These are phyloP conservation scores for Syncephalis plumigaleata DNA, from an alignment of 371 early-diverging fungal species.

Conservation along the genomic window DNA sequence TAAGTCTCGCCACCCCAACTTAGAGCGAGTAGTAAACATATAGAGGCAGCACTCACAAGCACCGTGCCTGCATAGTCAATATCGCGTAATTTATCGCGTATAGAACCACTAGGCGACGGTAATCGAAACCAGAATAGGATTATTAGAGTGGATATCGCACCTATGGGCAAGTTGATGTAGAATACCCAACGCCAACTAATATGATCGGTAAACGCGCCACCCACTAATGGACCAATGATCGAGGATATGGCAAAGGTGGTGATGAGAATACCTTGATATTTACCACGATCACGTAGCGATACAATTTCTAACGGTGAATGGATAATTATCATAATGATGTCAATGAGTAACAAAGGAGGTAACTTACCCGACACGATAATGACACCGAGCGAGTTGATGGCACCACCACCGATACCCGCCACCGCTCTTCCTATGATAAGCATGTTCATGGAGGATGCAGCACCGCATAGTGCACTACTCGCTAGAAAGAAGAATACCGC, in stretches of 20 bases:
- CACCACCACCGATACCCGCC: slow-evolving; percentile 50
- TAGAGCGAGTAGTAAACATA: slow-evolving; percentile 22
- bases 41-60: slow-evolving; percentile 22
- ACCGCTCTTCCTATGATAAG: slow-evolving; percentile 41
- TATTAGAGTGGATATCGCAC: slow-evolving; percentile 21
- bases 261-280: slow-evolving; percentile 30
- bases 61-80: slow-evolving; percentile 36
- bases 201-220: slow-evolving; percentile 26
- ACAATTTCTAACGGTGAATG: slow-evolving; percentile 49
- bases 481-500: slow-evolving; percentile 30
- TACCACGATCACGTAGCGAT: slow-evolving; percentile 26
- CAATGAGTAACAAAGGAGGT: too few relatives aligned
- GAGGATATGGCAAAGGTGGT: slow-evolving; percentile 16
- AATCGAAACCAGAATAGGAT: slow-evolving; percentile 21
- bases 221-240: slow-evolving; percentile 26
- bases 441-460: slow-evolving; percentile 23
- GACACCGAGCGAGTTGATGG: slow-evolving; percentile 25
- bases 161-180: slow-evolving; percentile 38
- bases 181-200: slow-evolving; percentile 32
- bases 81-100: slow-evolving; percentile 20
- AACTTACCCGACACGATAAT: too few relatives aligned
- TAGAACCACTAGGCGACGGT: slow-evolving; percentile 8
- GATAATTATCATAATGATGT: too few relatives aligned
- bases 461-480: slow-evolving; percentile 33
- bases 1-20: slow-evolving; percentile 23